Conservation (phyloP, 306 rosid genomes). For the Dalbergia cultrata region DNA sequence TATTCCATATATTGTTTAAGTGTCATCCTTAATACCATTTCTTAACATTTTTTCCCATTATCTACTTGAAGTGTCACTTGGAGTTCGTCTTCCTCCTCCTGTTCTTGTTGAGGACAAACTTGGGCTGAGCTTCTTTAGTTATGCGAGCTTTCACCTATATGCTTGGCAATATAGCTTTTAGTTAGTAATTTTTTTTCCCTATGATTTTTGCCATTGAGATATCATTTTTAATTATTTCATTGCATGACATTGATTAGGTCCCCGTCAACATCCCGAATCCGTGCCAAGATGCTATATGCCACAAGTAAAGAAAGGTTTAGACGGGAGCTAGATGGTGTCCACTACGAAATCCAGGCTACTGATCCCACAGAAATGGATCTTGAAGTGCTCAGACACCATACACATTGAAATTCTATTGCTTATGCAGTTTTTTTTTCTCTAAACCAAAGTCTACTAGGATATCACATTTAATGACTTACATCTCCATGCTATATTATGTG, state of each 20-base stretch:
- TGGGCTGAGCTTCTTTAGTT: not conserved
- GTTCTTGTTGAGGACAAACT: constrained; percentile 25
- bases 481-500: constrained; percentile 39
- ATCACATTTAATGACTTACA: constrained; percentile 43
- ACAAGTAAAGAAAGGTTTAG: constrained; percentile 85
- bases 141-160: not conserved
- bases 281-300: constrained; percentile 96
- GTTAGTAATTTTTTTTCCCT: not conserved
- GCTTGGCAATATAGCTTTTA: not conserved
- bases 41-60: not conserved
- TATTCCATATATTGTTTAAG: constrained; percentile 16
- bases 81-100: constrained; percentile 11
- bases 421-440: constrained; percentile 24
- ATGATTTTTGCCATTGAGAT: constrained; percentile 33
- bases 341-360: constrained; percentile 97
- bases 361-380: constrained; percentile 98
- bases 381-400: constrained; percentile 86
- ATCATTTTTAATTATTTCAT: constrained; percentile 34
- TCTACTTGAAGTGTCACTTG: constrained; percentile 9
- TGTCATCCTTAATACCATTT: constrained; percentile 23
- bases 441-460: constrained; percentile 32
- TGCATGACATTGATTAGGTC: constrained; percentile 63
- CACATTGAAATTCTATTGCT: constrained; percentile 71
- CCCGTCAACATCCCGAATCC: constrained; percentile 84
- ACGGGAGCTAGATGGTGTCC: constrained; percentile 90